Base-by-base conservation (phyloP, 345 rosid genomes). In the Zanthoxylum bungeanum region DNA sequence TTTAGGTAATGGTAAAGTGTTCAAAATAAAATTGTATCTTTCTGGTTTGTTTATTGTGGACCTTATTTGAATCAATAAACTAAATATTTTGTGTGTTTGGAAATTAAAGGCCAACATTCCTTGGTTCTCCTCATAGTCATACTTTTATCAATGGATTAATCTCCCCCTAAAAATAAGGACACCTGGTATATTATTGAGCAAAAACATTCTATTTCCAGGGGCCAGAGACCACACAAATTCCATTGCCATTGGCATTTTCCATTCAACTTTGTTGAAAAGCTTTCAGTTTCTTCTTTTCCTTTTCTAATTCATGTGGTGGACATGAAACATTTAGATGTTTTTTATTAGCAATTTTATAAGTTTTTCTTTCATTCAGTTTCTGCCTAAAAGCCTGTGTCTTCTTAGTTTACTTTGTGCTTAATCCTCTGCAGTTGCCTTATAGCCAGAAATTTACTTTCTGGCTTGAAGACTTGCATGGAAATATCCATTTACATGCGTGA, bases 401-500 rank as follows among this genome's bases (percentile, higher is more conserved):
- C 19, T 51, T 28, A 60, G 34, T 70, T 58, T 25, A 31, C 30
- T 31, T 34, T 31, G 36, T 47, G 25, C 49, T 25, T 63, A 73
- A 62, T 71, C 55, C 9, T 75, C 68, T 78, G 78, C 92, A 95
- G 99, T 80, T 95, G 99, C 84, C 98, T 95, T 77, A 95, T 95
- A 63, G 93, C 99, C 58, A 92, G 97, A 79, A 95, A 95, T 81
- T 73, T 95, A 71, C 99, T 95, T 75, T 87, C 91, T 79, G 99
- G 99, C 78, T 84, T 95, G 84, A 95, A 88, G 89, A 88, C 96
- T 82, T 95, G 99, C 80, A 73, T 84, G 69, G 99, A 95, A 77
- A 93, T 95, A 59, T 88, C 87, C 16, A 84, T 60, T 71, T 92
- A 89, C 89, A 95, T 92, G 99, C 83, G 82, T 73, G 89, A 88